These are phyloP conservation scores for Xylaria polymorpha DNA, from an alignment of 2,329 filamentous ascomycete genomes.

Conservation along the genomic window DNA sequence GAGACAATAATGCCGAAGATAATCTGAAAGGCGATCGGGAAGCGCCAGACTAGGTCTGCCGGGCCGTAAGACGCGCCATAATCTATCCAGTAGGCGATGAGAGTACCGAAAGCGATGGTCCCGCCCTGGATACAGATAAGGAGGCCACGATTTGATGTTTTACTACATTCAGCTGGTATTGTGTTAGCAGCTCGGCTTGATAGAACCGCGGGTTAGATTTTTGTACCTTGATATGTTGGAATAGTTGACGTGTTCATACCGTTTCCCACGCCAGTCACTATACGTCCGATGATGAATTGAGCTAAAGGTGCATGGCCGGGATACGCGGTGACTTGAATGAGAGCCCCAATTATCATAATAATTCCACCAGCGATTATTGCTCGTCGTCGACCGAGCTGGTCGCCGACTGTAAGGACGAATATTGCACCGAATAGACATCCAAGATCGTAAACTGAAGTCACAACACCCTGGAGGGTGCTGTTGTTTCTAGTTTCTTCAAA, in stretches of 20 bases:
- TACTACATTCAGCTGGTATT: constrained; percentile 56
- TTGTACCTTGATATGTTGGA: constrained; percentile 58
- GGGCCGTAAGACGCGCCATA: constrained; percentile 60
- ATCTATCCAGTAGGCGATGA: constrained; percentile 63
- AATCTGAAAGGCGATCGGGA: constrained; percentile 64
- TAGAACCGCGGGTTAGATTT: background rate
- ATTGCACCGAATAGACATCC: constrained; percentile 60
- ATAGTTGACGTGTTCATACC: constrained; percentile 62
- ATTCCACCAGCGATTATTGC: constrained; percentile 67
- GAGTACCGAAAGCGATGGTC: constrained; percentile 58
- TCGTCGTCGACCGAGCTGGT: constrained; percentile 61
- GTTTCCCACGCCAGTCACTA: constrained; percentile 65
- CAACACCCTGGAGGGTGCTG: constrained; percentile 60
- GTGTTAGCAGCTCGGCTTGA: constrained; percentile 17
- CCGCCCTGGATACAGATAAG: constrained; percentile 60
- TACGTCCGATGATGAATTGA: constrained; percentile 61
- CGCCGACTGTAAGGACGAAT: constrained; percentile 64
- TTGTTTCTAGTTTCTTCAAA: constrained; percentile 58
- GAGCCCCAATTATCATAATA: constrained; percentile 66
- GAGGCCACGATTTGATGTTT: constrained; percentile 57
- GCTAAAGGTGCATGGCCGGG: constrained; percentile 49
- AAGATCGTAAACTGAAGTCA: constrained; percentile 62
- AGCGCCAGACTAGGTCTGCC: constrained; percentile 63
- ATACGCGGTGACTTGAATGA: constrained; percentile 63
- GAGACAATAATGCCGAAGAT: constrained; percentile 59